phyloP scores from a whole-genome alignment of 208 protist species.

The Leishmania tropica region DNA sequence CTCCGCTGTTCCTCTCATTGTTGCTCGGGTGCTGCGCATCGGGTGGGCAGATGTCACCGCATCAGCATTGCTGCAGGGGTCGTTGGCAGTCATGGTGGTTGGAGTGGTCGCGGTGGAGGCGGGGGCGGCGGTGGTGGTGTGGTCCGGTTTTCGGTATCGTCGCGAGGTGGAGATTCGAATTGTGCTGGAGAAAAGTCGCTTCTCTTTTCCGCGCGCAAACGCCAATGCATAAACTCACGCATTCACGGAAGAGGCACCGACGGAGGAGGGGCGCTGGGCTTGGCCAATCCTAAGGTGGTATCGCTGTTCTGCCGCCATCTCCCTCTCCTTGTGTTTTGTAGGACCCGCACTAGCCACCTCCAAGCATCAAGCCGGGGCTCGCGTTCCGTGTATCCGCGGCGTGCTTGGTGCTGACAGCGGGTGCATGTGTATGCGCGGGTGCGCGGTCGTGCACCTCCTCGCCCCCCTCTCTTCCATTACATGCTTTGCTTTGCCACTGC shows the following conservation, averaged over 20 bases:
- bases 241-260: not conserved
- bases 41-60: slow-evolving; percentile 1
- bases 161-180: slow-evolving; percentile 34
- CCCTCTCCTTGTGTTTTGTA: not conserved
- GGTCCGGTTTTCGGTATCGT: slow-evolving; percentile 10
- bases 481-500: not conserved
- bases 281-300: not conserved
- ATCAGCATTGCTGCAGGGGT: not conserved
- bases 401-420: not conserved
- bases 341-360: not conserved
- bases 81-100: not conserved
- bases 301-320: not conserved
- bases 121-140: slow-evolving; percentile 19
- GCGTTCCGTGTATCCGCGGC: not conserved
- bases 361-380: not conserved
- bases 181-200: slow-evolving; percentile 12
- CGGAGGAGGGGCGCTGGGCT: not conserved
- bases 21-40: slow-evolving; percentile 6
- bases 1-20: slow-evolving; percentile 16
- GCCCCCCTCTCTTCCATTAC: not conserved
- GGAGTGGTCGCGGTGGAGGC: slow-evolving; percentile 5
- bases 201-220: not conserved
- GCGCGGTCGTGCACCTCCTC: not conserved
- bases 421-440: not conserved
- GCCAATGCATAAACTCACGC: not conserved